phyloP scores from a whole-genome alignment of 1,284 basidiomycete species.

The Mrakiaceae sp. region DNA sequence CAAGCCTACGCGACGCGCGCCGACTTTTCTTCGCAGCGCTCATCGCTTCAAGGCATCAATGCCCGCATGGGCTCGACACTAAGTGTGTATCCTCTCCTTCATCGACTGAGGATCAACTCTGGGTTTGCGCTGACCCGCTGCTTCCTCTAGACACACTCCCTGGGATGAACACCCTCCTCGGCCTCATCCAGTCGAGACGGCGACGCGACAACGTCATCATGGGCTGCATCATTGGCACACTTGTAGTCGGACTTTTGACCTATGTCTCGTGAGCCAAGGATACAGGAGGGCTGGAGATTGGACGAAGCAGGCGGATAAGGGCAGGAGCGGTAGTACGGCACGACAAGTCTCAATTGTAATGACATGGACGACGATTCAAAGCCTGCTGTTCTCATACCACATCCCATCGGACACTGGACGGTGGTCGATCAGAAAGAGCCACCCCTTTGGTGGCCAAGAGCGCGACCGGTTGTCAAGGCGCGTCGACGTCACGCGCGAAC shows the following conservation, averaged over 20 bases:
- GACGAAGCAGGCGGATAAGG: neutral
- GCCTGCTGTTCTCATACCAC: no score
- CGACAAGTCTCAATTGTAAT: neutral
- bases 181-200: conserved; percentile 83
- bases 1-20: conserved; percentile 97
- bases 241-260: conserved; percentile 4
- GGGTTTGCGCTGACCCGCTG: neutral
- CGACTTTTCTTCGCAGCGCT: conserved; percentile 78
- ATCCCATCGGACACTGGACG: no score
- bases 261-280: conserved; percentile 1
- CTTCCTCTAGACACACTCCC: conserved; percentile 61
- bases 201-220: conserved; percentile 83
- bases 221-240: conserved; percentile 61
- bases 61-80: conserved; percentile 71
- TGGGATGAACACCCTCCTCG: conserved; percentile 79
- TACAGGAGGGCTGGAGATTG: neutral
- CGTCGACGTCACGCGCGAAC: no score
- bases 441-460: no score
- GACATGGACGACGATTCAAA: no score
- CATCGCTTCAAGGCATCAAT: conserved; percentile 63
- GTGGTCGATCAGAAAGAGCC: no score
- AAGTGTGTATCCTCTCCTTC: conserved; percentile 42
- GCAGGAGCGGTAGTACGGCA: neutral
- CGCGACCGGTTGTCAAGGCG: no score
- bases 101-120: neutral